These are phyloP conservation scores for Saksenaea vasiformis DNA, from an alignment of 371 early-diverging fungal species.

Conservation along the genomic window DNA sequence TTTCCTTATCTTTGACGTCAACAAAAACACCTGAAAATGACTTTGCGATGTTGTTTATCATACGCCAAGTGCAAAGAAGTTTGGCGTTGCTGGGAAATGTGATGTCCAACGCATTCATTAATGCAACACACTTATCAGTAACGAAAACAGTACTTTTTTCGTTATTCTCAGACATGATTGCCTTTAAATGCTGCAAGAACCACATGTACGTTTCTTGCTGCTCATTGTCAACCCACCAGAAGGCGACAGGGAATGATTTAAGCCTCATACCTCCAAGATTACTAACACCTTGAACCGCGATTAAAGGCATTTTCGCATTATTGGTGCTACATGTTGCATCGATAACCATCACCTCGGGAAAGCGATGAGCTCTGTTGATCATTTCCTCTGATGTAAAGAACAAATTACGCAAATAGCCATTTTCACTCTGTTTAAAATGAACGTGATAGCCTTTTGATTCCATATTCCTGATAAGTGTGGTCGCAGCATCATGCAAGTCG, in stretches of 20 bases:
- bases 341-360: conserved; percentile 2
- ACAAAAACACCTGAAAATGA: too few relatives aligned
- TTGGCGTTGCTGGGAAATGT: conserved; percentile 1
- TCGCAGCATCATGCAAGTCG: not conserved
- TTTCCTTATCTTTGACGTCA: too few relatives aligned
- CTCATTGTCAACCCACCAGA: conserved; percentile 8
- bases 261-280: conserved; percentile 5
- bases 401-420: too few relatives aligned
- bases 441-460: not conserved
- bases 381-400: conserved; percentile 1
- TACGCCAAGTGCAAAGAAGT: not conserved
- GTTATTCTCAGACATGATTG: too few relatives aligned
- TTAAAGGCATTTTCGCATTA: conserved; percentile 1
- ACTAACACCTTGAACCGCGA: not conserved
- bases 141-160: not conserved
- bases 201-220: not conserved
- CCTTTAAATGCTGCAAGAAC: not conserved
- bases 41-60: not conserved
- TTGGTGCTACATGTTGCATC: conserved; percentile 16
- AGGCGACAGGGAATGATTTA: conserved; percentile 13
- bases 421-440: not conserved
- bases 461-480: not conserved
- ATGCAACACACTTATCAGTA: conserved; percentile 3
- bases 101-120: not conserved
- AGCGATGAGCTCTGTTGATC: not conserved